Base-by-base conservation (phyloP, 306 rosid genomes). In the Sicyos baderoa region DNA sequence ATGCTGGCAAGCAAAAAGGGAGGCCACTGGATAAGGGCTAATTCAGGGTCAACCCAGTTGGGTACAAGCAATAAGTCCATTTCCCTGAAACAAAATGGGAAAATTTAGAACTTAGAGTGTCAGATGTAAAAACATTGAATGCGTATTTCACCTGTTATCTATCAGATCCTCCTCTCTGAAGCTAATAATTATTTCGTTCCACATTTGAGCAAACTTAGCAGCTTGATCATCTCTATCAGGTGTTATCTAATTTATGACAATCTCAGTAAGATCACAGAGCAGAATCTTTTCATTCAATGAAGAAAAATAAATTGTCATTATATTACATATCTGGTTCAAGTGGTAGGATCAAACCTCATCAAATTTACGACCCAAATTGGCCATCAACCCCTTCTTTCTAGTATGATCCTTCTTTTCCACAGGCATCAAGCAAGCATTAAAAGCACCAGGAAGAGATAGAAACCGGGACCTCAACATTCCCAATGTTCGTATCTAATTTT, bases 1-100 rank as follows among this genome's bases (percentile, higher is more conserved):
- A 83, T 93, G 94, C 97, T 93, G 69, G 97, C 96, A 86, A 93
- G 99, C 76, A 93, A 83, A 80, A 93, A 93, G 18, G 99, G 99
- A 85, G 99, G 99, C 99, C 99, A 93, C 67, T 81, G 99, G 79
- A 81, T 86, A 56, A 93, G 83, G 76, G 70, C 73, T 66, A 93
- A 62, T 27, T 85, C 87, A 52, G 80, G 89, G 82, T 92, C 97
- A 15, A 93, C 91, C 82, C 77, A 74, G 80, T 89, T 90, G 9
- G 99, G 97, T 67, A 93, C 97, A 23, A 93, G 97, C 83, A 93
- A 74, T 73, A 93, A 86, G 85, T 86, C 83, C 97, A 76, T 89
- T 79, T 93, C 98, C 91, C 98, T 92, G 83, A 17, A 79, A 64
- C 68, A 78, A 72, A 57, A 40, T 49, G 65, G 62, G 16, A 77